A percentile compares a stretch with the other conserved stretches of the same genome.
These are phyloP conservation scores for Polyplosphaeria fusca DNA, from an alignment of 495 filamentous ascomycete species.

Conservation along the genomic window DNA sequence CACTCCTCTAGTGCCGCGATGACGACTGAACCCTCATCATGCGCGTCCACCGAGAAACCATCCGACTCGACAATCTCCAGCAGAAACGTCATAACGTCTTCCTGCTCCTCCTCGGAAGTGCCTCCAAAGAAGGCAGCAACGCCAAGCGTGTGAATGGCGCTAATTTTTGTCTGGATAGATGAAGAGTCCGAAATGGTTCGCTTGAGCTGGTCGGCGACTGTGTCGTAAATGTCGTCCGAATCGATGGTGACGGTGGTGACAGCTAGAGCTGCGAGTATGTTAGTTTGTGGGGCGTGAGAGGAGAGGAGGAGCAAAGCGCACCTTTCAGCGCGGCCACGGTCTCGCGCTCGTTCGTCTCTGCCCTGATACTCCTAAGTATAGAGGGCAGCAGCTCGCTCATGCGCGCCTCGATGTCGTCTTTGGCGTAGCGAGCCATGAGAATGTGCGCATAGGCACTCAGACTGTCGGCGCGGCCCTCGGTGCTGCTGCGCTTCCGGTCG, in stretches of 20 bases:
- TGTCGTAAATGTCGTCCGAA: slow-evolving; percentile 67
- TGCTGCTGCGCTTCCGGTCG: slow-evolving; percentile 80
- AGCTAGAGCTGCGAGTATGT: slow-evolving; percentile 58
- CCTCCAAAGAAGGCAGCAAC: slow-evolving; percentile 76
- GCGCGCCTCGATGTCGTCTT: slow-evolving; percentile 60
- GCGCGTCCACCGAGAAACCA: slow-evolving; percentile 68
- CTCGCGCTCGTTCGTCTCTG: slow-evolving; percentile 70
- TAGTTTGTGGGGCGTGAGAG: no score
- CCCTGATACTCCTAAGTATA: slow-evolving; percentile 69
- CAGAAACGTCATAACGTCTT: slow-evolving; percentile 77
- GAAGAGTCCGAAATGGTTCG: slow-evolving; percentile 67
- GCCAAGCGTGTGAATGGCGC: slow-evolving; percentile 71
- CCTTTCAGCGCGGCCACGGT: slow-evolving; percentile 63
- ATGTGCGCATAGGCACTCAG: slow-evolving; percentile 68
- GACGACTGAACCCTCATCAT: slow-evolving; percentile 73
- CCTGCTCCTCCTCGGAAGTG: slow-evolving; percentile 63
- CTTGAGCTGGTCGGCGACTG: slow-evolving; percentile 62
- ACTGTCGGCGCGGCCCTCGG: slow-evolving; percentile 72
- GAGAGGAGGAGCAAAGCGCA: slow-evolving; percentile 5
- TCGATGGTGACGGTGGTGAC: slow-evolving; percentile 71
- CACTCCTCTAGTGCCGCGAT: slow-evolving; percentile 80
- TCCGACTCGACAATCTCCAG: slow-evolving; percentile 85
- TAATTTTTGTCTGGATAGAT: slow-evolving; percentile 62
- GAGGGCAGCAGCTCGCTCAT: slow-evolving; percentile 65
- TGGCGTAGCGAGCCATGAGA: slow-evolving; percentile 68